Base-by-base conservation (phyloP, 805 yeast species). In the Cyberlindnera subsufficiens region DNA sequence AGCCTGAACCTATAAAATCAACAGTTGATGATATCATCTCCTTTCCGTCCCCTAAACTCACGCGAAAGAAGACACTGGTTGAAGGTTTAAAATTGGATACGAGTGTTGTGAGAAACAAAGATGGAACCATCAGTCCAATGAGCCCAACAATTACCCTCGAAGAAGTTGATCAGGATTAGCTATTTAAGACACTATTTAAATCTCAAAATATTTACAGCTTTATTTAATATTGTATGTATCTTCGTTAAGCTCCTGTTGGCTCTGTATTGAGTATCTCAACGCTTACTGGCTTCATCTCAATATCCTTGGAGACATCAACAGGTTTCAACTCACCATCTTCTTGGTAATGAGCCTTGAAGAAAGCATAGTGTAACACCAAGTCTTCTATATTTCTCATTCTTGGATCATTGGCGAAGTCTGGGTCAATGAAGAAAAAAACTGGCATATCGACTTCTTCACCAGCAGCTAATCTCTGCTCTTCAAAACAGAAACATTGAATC, bases 391-490 rank as follows among this genome's bases (percentile, higher is more conserved):
- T 85, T 63, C 90, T 78, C 95, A 93, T 87, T 30, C 79, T 73
- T 5, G 99, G 97, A 60, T 90, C 98, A 45, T 81, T 79, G 36
- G 93, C 93, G 64, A 85, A 91, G 52, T 90, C 98, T 0, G 98
- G 98, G 60, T 90, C 98, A 36, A 90, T 86, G 64, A 90, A 90
- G 75, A 90, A 93, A 67, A 93, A 93, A 8, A 93, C 87, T 0
- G 99, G 99, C 99, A 93, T 93, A 60, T 93, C 99, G 15, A 93
- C 95, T 60, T 93, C 97, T 65, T 93, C 99, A 8, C 97, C 97
- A 3, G 97, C 96, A 42, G 80, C 75, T 50, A 93, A 70, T 63
- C 86, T 77, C 64, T 93, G 99, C 62, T 93, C 99, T 68, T 93
- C 99, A 59, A 93, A 93, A 60, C 99, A 93, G 67, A 93, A 93